These are phyloP conservation scores for Didymella pomorum DNA, from an alignment of 2,329 filamentous ascomycete species.

Conservation along the genomic window DNA sequence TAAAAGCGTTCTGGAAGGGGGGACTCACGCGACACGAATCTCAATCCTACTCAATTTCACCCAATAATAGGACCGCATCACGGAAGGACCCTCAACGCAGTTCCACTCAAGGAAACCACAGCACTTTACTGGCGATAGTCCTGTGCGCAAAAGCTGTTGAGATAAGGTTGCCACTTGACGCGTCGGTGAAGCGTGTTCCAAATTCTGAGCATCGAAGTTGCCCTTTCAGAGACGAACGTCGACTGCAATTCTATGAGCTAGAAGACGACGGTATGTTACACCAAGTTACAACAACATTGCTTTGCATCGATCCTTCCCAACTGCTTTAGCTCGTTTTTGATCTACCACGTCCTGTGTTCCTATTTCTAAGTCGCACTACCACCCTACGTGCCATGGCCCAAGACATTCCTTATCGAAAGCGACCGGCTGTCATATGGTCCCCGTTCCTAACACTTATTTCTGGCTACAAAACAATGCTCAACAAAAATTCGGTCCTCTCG, in stretches of 20 bases:
- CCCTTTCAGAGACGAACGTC: neutral
- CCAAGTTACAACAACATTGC: neutral
- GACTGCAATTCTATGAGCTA: constrained; percentile 9
- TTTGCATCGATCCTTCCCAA: neutral
- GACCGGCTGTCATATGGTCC: neutral
- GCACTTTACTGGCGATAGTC: neutral
- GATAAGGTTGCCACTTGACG: neutral
- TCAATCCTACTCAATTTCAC: neutral
- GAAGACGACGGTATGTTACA: constrained; percentile 5
- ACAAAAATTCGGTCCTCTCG: no score
- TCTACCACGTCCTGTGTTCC: neutral
- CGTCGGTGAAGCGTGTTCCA: neutral
- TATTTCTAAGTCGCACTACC: neutral
- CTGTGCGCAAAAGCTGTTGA: neutral
- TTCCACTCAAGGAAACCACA: neutral
- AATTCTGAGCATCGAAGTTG: neutral
- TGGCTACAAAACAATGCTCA: neutral
- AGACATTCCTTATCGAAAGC: neutral
- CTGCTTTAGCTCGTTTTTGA: neutral
- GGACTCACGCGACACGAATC: neutral
- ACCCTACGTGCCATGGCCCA: neutral
- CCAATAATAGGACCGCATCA: constrained; percentile 19
- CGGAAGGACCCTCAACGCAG: constrained; percentile 4
- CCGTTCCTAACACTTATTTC: neutral
- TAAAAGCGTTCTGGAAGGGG: neutral